These are phyloP conservation scores for Straminergon stramineum DNA, from an alignment of 225 moss, liverwort and hornwort genomes.

Conservation along the genomic window DNA sequence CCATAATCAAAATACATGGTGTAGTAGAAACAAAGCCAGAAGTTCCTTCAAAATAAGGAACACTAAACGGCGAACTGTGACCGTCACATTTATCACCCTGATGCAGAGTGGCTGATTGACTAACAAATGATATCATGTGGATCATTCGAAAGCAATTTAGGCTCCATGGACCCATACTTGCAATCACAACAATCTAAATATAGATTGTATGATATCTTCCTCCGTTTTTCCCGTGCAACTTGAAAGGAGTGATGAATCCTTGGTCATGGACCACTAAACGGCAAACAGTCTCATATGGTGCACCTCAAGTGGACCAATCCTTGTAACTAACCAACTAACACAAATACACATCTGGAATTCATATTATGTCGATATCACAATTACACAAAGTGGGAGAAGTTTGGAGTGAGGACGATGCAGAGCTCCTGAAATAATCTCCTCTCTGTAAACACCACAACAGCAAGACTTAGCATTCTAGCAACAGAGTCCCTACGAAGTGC, in stretches of 20 bases:
- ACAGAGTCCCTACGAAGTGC: conserved; percentile 31
- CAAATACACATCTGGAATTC: not conserved
- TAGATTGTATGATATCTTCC: not conserved
- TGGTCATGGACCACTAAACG: not conserved
- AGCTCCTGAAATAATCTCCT: conserved; percentile 54
- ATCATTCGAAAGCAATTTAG: not conserved
- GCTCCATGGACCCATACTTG: not conserved
- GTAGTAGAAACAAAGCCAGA: not conserved
- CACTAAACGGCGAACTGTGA: not conserved
- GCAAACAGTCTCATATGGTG: not conserved
- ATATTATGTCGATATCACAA: not conserved
- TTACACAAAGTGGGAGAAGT: not conserved
- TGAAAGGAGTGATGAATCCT: not conserved
- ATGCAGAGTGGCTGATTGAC: no score
- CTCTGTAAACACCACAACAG: conserved; percentile 19
- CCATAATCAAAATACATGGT: no score
- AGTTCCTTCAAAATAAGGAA: not conserved
- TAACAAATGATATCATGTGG: not conserved
- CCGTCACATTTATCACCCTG: not conserved
- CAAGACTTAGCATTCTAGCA: not conserved
- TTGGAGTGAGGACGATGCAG: conserved; percentile 3
- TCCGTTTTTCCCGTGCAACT: not conserved
- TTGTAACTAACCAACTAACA: not conserved
- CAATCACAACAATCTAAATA: not conserved
- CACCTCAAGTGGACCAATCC: not conserved